These are phyloP conservation scores for Cladophialophora yegresii DNA, from an alignment of 2,329 filamentous ascomycete genomes.

Conservation along the genomic window DNA sequence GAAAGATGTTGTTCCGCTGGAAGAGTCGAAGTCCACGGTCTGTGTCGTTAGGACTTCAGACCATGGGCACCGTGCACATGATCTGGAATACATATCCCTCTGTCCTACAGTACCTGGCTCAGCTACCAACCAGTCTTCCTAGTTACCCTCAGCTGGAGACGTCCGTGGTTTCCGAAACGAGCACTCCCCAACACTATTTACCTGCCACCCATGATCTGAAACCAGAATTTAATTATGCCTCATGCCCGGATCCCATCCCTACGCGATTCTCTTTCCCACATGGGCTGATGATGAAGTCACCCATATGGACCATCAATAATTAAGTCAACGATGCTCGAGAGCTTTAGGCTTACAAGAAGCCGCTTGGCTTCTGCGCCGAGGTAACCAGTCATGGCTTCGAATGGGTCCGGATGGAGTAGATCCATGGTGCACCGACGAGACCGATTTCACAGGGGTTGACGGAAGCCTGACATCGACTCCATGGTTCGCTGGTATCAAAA, in stretches of 20 bases:
- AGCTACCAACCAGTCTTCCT: not conserved
- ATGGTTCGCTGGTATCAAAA: conserved; percentile 35
- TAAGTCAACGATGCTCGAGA: not conserved
- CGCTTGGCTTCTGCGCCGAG: not conserved
- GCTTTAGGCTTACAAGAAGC: not conserved
- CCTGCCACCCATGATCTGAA: not conserved
- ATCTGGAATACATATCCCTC: not conserved
- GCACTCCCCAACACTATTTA: not conserved
- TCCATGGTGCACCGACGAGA: conserved; percentile 34
- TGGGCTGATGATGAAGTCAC: not conserved
- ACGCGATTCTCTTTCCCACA: not conserved
- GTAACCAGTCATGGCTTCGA: not conserved
- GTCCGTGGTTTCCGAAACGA: not conserved
- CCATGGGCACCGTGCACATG: not conserved
- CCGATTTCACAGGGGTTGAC: conserved; percentile 29
- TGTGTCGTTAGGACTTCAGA: not conserved
- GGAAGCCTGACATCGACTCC: conserved; percentile 7
- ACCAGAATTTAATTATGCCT: too few species aligned
- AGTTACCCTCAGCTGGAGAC: not conserved
- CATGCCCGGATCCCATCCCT: not conserved
- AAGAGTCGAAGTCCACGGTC: too few species aligned
- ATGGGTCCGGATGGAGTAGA: conserved; percentile 1
- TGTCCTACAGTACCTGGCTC: not conserved
- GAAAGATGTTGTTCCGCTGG: too few species aligned
- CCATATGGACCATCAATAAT: not conserved